Percentiles rank a stretch among this genome's conserved stretches.
phyloP scores from a whole-genome alignment of 108 stramenopile species.

The Stephanodiscus triporus region DNA sequence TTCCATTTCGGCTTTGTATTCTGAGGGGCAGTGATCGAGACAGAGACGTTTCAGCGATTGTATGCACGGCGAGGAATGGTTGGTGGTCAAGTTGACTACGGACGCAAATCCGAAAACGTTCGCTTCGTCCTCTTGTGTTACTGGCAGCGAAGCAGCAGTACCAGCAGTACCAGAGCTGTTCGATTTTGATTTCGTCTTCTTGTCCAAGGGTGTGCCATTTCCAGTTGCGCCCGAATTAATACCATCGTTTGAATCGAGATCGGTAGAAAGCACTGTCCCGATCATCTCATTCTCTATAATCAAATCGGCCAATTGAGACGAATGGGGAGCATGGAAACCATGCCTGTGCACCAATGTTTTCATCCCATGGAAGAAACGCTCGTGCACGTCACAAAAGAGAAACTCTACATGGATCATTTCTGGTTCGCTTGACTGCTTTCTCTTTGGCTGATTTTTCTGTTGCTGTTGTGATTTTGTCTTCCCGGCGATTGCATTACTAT shows the following conservation, averaged over 20 bases:
- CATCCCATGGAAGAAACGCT: constrained; percentile 81
- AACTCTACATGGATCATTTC: constrained; percentile 79
- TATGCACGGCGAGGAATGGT: constrained; percentile 55
- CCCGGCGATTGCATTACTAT: background rate
- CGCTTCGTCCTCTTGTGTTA: constrained; percentile 39
- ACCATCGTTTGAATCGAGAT: constrained; percentile 36
- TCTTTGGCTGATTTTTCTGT: constrained; percentile 35
- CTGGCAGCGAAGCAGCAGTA: background rate
- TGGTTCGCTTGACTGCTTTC: constrained; percentile 50
- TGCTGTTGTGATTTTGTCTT: constrained; percentile 5
- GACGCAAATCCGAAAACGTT: constrained; percentile 86
- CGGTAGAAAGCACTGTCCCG: constrained; percentile 79
- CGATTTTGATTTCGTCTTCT: background rate
- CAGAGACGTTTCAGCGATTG: constrained; percentile 62
- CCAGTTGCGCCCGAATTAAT: background rate
- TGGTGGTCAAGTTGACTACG: constrained; percentile 77
- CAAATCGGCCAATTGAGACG: constrained; percentile 69
- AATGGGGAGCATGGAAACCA: constrained; percentile 63
- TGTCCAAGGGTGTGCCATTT: background rate
- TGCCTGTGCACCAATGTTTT: constrained; percentile 63
- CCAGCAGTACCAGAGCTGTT: no score
- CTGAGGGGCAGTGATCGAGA: constrained; percentile 65
- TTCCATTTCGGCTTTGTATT: constrained; percentile 71
- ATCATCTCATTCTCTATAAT: constrained; percentile 77
- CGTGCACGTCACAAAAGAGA: constrained; percentile 83